phyloP scores from a whole-genome alignment of 1,284 basidiomycete genomes.

The Moesziomyces parantarcticus region DNA sequence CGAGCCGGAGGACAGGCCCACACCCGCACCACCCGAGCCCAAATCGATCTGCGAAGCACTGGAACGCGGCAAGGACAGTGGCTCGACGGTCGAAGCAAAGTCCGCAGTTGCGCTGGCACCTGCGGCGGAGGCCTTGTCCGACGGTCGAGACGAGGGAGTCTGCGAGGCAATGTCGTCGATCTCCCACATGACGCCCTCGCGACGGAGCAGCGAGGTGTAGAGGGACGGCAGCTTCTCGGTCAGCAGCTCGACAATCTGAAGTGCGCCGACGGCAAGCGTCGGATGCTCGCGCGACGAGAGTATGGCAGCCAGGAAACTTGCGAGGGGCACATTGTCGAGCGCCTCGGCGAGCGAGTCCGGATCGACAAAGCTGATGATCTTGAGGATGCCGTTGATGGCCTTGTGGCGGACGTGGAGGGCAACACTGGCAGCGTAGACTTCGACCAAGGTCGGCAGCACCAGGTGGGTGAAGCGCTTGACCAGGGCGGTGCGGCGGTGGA shows the following conservation, averaged over 20 bases:
- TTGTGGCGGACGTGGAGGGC: conserved; percentile 54
- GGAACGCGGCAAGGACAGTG: conserved; percentile 24
- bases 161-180: conserved; percentile 61
- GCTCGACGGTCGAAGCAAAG: conserved; percentile 14
- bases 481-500: conserved; percentile 50
- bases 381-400: conserved; percentile 62
- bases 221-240: conserved; percentile 55
- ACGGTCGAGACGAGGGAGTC: conserved; percentile 74
- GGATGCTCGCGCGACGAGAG: conserved; percentile 60
- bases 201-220: conserved; percentile 57
- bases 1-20: conserved; percentile 23
- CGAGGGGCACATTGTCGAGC: conserved; percentile 61
- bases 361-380: conserved; percentile 62
- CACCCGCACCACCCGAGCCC: conserved; percentile 11
- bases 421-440: conserved; percentile 64
- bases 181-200: conserved; percentile 65
- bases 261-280: conserved; percentile 49
- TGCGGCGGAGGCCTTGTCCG: conserved; percentile 82
- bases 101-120: conserved; percentile 78
- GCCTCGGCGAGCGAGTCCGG: conserved; percentile 48
- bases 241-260: conserved; percentile 67
- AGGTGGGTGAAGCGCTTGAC: conserved; percentile 62
- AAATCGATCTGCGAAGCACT: conserved; percentile 8
- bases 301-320: conserved; percentile 63
- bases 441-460: conserved; percentile 63